Evolutionary conservation across 148 eudicot species (phyloP).

Genomic region (Fagopyrum tataricum): DNA sequence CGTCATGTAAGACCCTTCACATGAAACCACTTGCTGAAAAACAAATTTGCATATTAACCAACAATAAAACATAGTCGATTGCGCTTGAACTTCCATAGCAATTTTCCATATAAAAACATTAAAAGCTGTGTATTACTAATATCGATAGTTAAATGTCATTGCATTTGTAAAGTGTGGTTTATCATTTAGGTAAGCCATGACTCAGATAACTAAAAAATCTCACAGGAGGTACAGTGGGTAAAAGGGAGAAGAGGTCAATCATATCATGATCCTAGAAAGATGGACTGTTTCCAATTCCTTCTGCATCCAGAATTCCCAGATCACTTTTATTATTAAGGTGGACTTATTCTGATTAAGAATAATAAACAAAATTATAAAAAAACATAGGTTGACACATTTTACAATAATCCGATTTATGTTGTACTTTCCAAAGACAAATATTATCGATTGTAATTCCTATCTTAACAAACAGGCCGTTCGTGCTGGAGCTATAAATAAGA

Average conservation of each 20-base stretch:
- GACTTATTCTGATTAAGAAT: neutral
- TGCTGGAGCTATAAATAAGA: neutral
- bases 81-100: neutral
- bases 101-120: neutral
- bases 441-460: neutral
- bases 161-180: neutral
- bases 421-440: neutral
- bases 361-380: neutral
- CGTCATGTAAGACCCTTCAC: neutral
- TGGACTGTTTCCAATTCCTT: neutral
- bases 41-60: neutral
- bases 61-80: neutral
- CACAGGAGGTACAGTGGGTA: neutral
- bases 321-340: neutral
- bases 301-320: neutral
- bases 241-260: neutral
- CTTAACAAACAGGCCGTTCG: neutral
- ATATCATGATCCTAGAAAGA: neutral
- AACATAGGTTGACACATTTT: neutral
- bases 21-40: neutral
- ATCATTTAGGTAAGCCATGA: neutral
- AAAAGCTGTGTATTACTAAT: neutral
- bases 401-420: neutral
- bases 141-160: neutral
- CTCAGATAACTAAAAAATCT: neutral